Evolutionary conservation across 768 basidiomycete genomes (phyloP).

Genomic region (Mycena amicta): DNA sequence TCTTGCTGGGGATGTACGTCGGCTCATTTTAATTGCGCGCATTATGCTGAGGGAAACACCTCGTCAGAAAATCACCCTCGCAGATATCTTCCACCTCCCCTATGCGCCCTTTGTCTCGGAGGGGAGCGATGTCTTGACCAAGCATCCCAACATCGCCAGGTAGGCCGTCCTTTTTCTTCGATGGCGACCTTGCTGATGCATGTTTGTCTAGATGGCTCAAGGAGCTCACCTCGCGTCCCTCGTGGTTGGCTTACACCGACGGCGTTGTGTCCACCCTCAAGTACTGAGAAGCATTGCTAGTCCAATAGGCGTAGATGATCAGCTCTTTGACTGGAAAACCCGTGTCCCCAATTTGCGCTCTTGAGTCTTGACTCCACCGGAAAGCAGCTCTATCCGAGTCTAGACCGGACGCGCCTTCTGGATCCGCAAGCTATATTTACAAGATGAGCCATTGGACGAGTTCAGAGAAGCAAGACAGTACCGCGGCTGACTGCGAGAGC

Average conservation of each 20-base stretch:
- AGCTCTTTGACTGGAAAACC: no score
- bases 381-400: no score
- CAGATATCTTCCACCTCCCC: constrained; percentile 53
- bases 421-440: no score
- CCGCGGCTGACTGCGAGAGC: no score
- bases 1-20: constrained; percentile 44
- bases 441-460: no score
- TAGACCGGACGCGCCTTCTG: no score
- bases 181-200: constrained; percentile 1
- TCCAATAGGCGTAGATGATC: no score
- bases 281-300: no score
- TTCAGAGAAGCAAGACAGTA: no score
- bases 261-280: neutral
- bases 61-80: constrained; percentile 39
- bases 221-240: constrained; percentile 7
- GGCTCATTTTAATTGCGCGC: constrained; percentile 5
- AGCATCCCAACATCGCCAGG: neutral
- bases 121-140: neutral
- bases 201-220: constrained; percentile 8
- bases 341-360: no score
- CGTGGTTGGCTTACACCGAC: constrained; percentile 6
- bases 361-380: no score
- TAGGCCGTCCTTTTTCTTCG: neutral
- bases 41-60: no score
- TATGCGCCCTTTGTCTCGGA: constrained; percentile 19